Evolutionary conservation across 2,329 filamentous ascomycete genomes (phyloP).

Genomic region (Aspergillus ruber): DNA sequence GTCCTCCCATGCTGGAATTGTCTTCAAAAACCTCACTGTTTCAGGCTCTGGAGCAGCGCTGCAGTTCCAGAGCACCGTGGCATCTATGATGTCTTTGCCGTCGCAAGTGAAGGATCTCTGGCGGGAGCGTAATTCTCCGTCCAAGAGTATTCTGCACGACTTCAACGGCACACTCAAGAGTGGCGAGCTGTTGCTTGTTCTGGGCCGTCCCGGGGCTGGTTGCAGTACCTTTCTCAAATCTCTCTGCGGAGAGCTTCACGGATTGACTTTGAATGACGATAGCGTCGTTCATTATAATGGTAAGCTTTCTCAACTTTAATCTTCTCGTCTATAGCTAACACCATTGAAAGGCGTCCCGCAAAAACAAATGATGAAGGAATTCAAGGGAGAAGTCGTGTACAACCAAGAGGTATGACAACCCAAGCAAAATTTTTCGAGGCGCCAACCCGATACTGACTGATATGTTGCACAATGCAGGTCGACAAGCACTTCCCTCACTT

Average conservation of each 20-base stretch:
- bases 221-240: conserved; percentile 81
- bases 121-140: conserved; percentile 10
- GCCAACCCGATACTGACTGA: conserved; percentile 66
- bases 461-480: conserved; percentile 63
- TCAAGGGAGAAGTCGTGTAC: conserved; percentile 32
- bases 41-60: conserved; percentile 22
- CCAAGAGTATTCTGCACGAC: conserved; percentile 46
- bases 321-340: conserved; percentile 1
- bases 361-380: conserved; percentile 27
- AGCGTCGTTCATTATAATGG: conserved; percentile 78
- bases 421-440: conserved; percentile 34
- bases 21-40: conserved; percentile 18
- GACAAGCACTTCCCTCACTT: conserved; percentile 64
- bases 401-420: conserved; percentile 38
- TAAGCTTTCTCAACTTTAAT: conserved; percentile 12
- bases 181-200: conserved; percentile 47
- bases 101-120: not conserved
- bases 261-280: conserved; percentile 61
- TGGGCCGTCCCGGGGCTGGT: conserved; percentile 40
- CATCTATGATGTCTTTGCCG: conserved; percentile 14
- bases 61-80: conserved; percentile 19
- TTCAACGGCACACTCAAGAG: conserved; percentile 54
- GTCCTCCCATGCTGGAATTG: conserved; percentile 11
- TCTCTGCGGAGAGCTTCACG: conserved; percentile 71
- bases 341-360: conserved; percentile 13